Conservation (phyloP, 352 stramenopile species). For the Phytophthora quininea region DNA sequence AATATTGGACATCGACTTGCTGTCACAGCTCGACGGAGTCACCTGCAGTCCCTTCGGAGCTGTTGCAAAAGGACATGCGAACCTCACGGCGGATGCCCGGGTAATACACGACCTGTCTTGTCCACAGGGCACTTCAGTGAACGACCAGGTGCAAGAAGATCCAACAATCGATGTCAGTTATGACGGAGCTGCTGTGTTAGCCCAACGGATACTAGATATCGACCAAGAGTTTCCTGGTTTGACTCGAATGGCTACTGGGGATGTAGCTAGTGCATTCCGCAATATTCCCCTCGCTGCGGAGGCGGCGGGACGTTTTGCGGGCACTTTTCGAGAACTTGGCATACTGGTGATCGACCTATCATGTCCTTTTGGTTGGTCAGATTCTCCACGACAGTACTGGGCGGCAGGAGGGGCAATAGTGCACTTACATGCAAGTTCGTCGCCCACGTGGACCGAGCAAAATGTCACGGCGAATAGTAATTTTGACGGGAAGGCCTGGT, state of each 20-base stretch:
- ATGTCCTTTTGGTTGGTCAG: constrained; percentile 12
- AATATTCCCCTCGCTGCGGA: constrained; percentile 5
- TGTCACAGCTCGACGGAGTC: not conserved
- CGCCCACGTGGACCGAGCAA: not conserved
- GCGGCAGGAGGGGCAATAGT: constrained; percentile 3
- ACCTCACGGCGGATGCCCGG: constrained; percentile 5
- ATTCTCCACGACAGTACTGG: constrained; percentile 10
- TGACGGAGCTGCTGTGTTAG: constrained; percentile 5
- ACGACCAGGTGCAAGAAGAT: constrained; percentile 5
- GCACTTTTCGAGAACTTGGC: not conserved
- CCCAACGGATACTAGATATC: not conserved
- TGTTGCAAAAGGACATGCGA: constrained; percentile 12
- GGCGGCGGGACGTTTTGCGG: constrained; percentile 7
- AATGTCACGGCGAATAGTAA: not conserved
- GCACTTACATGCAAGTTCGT: not conserved
- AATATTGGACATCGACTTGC: constrained; percentile 18
- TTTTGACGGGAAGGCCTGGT: constrained; percentile 16
- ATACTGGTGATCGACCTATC: constrained; percentile 10
- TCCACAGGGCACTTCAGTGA: constrained; percentile 12
- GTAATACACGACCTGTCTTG: constrained; percentile 25
- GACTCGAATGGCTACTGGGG: constrained; percentile 1
- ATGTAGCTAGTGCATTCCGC: constrained; percentile 8
- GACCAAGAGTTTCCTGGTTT: not conserved
- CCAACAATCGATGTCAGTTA: not conserved
- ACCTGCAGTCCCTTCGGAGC: constrained; percentile 24